phyloP scores from a whole-genome alignment of 176 grass and related monocot genomes.

The barley (Hordeum vulgare) region MorexV3_pseudomolecules_assembly NC_058521.1:322597152-322597651 shows the following conservation, averaged over 20 bases:
- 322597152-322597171: conserved; percentile 82
- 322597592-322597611: too few species aligned
- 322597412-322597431: conserved; percentile 6
- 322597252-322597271: not conserved
- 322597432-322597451: not conserved
- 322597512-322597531: not conserved
- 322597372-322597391: not conserved
- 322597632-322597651: too few species aligned
- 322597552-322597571: not conserved
- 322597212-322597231: not conserved
- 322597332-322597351: not conserved
- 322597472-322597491: not conserved
- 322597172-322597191: conserved; percentile 24
- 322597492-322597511: not conserved
- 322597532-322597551: not conserved
- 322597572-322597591: not conserved
- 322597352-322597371: not conserved
- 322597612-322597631: too few species aligned
- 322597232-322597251: not conserved
- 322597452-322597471: not conserved
- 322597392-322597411: not conserved
- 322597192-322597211: conserved; percentile 12
- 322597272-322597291: not conserved
- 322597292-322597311: not conserved
- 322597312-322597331: not conserved